Evolutionary conservation across 768 basidiomycete species (phyloP), one percentile per base, ranked within the genome.

Genomic region (Leccinum boreale): DNA sequence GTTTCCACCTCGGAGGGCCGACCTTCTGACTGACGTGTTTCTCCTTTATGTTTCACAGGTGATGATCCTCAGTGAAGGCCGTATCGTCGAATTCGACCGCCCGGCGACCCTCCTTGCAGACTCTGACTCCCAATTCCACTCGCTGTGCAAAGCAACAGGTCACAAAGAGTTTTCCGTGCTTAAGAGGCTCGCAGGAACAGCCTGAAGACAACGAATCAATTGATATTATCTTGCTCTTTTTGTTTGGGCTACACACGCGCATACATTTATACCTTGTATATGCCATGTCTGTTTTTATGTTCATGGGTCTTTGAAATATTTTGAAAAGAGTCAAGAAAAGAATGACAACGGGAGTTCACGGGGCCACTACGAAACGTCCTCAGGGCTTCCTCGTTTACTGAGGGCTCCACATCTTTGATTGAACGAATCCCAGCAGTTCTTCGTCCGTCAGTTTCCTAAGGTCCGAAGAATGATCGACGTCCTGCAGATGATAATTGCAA

Each of bases 11-110:
- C 19, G 8, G 3, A 15, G 39, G 39, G n/a, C 39, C 39, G 15
- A 42, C 35, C 51, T 53, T 33, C n/a, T 26, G 4, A 36, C 21
- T 69, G 19, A 66, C 50, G 12, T 33, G 11, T 33, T 33, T 33
- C 12, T 36, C 17, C 36, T 36, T 17, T 3, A 17, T 19, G 39
- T 42, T 50, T 23, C 14, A 7, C 47, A 90, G 89, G 84, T 91
- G 46, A 83, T 90, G 82, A 74, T 91, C 7, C 78, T 94, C 24
- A 90, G 92, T 50, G 79, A 89, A 68, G 92, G 92, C 5, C 80
- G 80, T 2, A 90, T 94, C 46, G 79, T 81, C 5, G 92, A 94
- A 65, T 93, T 87, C 64, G 89, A 88, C 67, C 79, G 84, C 50
- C 88, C 89, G 1, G 75, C 73, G 1, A 73, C 70, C 1, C 73